Evolutionary conservation across 768 basidiomycete genomes (phyloP).

Genomic region (Hypholoma sublateritium): DNA sequence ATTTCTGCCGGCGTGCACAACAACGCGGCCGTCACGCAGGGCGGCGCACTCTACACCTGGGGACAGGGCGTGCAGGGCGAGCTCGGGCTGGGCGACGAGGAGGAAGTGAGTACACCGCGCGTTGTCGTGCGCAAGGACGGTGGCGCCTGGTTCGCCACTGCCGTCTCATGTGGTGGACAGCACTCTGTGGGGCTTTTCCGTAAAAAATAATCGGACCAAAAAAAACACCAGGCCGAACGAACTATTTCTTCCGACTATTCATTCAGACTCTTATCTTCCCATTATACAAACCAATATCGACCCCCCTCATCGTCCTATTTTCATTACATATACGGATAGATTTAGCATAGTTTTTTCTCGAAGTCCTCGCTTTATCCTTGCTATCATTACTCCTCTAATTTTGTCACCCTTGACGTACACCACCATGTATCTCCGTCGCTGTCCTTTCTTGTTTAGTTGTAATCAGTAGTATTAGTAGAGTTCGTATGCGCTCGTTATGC

Average conservation of each 20-base stretch:
- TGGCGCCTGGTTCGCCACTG: constrained; percentile 63
- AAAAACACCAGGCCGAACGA: too few relatives aligned
- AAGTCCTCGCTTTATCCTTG: constrained; percentile 9
- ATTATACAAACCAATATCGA: not conserved
- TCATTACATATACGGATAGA: constrained; percentile 21
- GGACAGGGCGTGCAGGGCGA: constrained; percentile 80
- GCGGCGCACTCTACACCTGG: constrained; percentile 74
- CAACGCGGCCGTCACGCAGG: constrained; percentile 66
- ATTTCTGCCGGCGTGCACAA: constrained; percentile 72
- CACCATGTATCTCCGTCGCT: constrained; percentile 2
- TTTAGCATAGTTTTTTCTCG: constrained; percentile 11
- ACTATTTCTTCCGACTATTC: not conserved
- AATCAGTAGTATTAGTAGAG: not conserved
- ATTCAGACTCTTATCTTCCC: not conserved
- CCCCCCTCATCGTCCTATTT: constrained; percentile 1
- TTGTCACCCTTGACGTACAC: constrained; percentile 1
- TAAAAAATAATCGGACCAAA: constrained; percentile 44
- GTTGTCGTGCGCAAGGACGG: constrained; percentile 73
- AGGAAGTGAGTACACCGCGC: constrained; percentile 62
- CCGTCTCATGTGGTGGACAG: constrained; percentile 76
- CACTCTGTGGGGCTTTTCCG: constrained; percentile 74
- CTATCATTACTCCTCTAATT: constrained; percentile 5
- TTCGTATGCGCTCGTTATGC: not conserved
- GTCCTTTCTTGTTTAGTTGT: constrained; percentile 3
- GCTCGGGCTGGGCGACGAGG: constrained; percentile 61